A percentile compares a stretch with the other conserved stretches of the same genome.
Evolutionary conservation across 306 rosid species (phyloP).

Genomic region (Oxytropis ochrocephala): DNA sequence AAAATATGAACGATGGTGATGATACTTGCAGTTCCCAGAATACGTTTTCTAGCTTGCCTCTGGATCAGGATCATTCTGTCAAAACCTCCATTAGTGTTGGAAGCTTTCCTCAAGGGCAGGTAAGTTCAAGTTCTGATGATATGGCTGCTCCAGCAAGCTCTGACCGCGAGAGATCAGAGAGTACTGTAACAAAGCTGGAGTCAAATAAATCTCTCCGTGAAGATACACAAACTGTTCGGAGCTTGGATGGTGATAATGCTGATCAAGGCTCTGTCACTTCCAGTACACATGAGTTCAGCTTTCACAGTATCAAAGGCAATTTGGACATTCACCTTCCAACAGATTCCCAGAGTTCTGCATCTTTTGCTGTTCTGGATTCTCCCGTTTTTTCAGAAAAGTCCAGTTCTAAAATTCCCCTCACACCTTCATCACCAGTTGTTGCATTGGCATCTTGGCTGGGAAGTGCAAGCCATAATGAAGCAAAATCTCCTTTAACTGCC

Average conservation of each 20-base stretch:
- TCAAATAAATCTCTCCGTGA: conserved; percentile 39
- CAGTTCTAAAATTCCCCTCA: conserved; percentile 43
- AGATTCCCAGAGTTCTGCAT: conserved; percentile 71
- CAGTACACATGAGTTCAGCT: conserved; percentile 54
- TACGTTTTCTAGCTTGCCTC: conserved; percentile 86
- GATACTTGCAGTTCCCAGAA: conserved; percentile 85
- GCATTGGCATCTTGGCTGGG: conserved; percentile 93
- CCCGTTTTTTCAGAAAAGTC: conserved; percentile 85
- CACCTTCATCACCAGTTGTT: conserved; percentile 60
- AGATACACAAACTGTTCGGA: conserved; percentile 45
- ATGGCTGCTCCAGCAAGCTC: conserved; percentile 33
- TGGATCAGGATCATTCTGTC: conserved; percentile 69
- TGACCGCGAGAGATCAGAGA: conserved; percentile 44
- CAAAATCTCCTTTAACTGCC: conserved; percentile 50
- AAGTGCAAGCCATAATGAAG: conserved; percentile 47
- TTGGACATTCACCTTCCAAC: conserved; percentile 39
- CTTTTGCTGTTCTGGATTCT: conserved; percentile 59
- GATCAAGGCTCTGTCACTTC: conserved; percentile 68
- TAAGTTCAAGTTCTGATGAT: conserved; percentile 90
- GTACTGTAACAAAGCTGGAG: conserved; percentile 33
- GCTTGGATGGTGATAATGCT: conserved; percentile 59
- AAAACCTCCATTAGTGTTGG: conserved; percentile 89
- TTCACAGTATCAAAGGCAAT: conserved; percentile 42
- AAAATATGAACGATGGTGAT: conserved; percentile 64
- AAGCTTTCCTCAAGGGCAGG: conserved; percentile 89